phyloP scores from a whole-genome alignment of 1,284 basidiomycete species.

The Coniferiporia weirii region DNA sequence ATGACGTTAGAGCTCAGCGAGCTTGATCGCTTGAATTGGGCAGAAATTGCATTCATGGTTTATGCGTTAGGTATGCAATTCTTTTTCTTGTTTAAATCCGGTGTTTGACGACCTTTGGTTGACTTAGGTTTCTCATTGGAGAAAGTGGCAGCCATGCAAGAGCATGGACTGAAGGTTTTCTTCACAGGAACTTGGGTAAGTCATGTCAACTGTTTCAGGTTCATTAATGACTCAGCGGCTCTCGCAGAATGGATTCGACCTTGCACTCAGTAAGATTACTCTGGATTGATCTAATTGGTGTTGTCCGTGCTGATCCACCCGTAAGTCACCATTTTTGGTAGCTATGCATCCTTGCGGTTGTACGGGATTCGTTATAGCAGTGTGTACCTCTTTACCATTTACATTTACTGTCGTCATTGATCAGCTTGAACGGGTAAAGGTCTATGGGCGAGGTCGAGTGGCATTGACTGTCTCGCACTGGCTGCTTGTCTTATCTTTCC shows the following conservation, averaged over 20 bases:
- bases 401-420: background rate
- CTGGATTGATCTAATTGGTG: background rate
- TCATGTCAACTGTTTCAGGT: background rate
- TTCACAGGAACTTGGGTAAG: conserved; percentile 79
- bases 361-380: conserved; percentile 66
- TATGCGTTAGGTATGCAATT: conserved; percentile 64
- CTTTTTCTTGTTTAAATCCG: background rate
- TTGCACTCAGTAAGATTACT: conserved; percentile 64
- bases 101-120: background rate
- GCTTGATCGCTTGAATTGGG: conserved; percentile 50
- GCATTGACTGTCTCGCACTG: conserved; percentile 68
- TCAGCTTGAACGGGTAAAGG: conserved; percentile 32
- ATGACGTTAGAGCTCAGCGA: conserved; percentile 75
- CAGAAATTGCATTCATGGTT: conserved; percentile 74
- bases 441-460: conserved; percentile 54
- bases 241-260: conserved; percentile 82
- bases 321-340: conserved; percentile 69
- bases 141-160: conserved; percentile 90
- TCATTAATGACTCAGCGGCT: background rate
- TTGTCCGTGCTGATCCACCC: conserved; percentile 19
- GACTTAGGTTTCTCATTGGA: conserved; percentile 74
- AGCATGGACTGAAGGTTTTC: conserved; percentile 85
- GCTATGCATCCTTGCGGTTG: conserved; percentile 67
- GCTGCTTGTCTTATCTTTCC: conserved; percentile 88
- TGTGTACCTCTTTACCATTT: conserved; percentile 27